Base-by-base conservation (phyloP, 495 filamentous ascomycete species). In the Amniculicola lignicola region DNA sequence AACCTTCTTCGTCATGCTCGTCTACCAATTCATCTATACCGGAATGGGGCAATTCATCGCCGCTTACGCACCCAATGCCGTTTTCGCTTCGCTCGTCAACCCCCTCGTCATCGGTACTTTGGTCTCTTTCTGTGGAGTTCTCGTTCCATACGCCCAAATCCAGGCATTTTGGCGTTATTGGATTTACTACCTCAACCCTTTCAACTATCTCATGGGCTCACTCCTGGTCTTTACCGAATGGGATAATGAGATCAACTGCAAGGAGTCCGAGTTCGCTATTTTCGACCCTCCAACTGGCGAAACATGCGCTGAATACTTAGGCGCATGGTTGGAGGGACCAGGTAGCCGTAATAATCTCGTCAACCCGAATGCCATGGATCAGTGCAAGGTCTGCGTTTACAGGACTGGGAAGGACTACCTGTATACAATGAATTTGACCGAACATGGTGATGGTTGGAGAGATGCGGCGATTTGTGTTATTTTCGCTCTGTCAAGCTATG, bases 131-230 rank as follows among this genome's bases (percentile, higher is more conserved):
- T 77, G 74, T 46, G 80, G 81, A 24, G 74, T 82, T 21, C 74
- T 88, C 2, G 76, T 80, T 6, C 79, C 84, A 0, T 87, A 83
- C 62, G 37, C 56, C 18, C 73, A 79, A 57, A 68, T 88, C 27
- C 72, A 76, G n/a, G 78, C 80, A 29, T 88, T 90, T 70, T 92
- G 86, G 86, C 78, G 80, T 42, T 89, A 84, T 70, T 90, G 84
- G 83, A 75, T 87, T 61, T 92, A 90, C 73, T 89, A 80, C 63
- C 69, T 86, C 47, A 87, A 87, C 70, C 84, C 77, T 0, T 76
- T 75, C 3, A 89, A 70, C 49, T 80, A 79, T 61, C 72, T 80
- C 4, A 74, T 79, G 28, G 76, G 76, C 15, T 71, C 74, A 2
- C 67, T 78, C 2, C 58, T 78, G 10, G 73, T 68, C 16, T 70